phyloP scores from a whole-genome alignment of 1,284 basidiomycete genomes.

The Earliella scabrosa region DNA sequence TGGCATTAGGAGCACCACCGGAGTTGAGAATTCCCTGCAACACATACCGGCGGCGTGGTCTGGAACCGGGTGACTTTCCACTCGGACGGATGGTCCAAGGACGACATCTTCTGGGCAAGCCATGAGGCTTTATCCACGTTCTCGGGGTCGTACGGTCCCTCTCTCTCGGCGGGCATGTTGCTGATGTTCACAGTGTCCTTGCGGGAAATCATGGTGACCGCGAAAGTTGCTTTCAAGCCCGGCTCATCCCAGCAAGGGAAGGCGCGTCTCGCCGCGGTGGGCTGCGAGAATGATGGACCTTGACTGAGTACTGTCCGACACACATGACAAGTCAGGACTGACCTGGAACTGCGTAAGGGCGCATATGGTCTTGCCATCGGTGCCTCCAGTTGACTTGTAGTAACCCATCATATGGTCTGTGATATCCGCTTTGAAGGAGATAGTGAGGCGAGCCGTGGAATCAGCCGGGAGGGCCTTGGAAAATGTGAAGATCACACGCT shows the following conservation, averaged over 20 bases:
- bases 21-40: background rate
- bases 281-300: conserved; percentile 52
- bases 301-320: no score
- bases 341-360: conserved; percentile 85
- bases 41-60: conserved; percentile 60
- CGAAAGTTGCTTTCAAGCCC: conserved; percentile 88
- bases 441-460: conserved; percentile 63
- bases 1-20: background rate
- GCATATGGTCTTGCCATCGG: conserved; percentile 59
- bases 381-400: conserved; percentile 63
- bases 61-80: conserved; percentile 87
- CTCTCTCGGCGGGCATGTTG: conserved; percentile 84
- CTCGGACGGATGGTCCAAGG: background rate
- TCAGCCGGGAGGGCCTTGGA: conserved; percentile 57
- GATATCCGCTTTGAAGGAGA: conserved; percentile 67
- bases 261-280: conserved; percentile 83
- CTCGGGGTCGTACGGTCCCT: conserved; percentile 35
- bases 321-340: background rate
- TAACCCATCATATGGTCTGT: conserved; percentile 75
- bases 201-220: conserved; percentile 84
- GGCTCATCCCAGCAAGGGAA: conserved; percentile 97
- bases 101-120: conserved; percentile 2
- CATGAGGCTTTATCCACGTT: conserved; percentile 1
- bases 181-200: conserved; percentile 75
- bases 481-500: conserved; percentile 68